Evolutionary conservation across 495 filamentous ascomycete species (phyloP), one percentile per base, ranked within the genome.

Genomic region (Poronia punctata): DNA sequence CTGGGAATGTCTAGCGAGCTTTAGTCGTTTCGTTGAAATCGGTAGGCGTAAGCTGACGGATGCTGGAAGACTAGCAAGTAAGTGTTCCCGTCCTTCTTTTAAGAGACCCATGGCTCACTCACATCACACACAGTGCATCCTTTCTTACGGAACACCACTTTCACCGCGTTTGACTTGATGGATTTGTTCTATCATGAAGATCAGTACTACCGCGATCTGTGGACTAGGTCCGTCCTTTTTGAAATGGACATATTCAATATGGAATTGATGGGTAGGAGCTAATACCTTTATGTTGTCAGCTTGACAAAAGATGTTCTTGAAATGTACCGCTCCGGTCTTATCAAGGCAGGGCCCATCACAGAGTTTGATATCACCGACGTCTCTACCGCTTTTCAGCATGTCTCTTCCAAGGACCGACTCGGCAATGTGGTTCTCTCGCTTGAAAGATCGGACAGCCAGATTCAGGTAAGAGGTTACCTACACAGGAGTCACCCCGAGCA

Each of bases 21-120:
- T 69, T 42, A 73, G 74, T 8, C 59, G 56, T 0, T 70, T 77
- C 40, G 54, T 79, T 16, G 76, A 80, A 28, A 59, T 76, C 15
- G 70, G 70, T 9, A 71, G 57, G 35, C 29, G 47, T 1, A 61
- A 66, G 26, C 46, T 63, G 4, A 22, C 34, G 1, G 50, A 48
- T 11, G 49, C 40, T 12, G 45, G 40, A 2, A 44, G 59, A 22
- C 25, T 62, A 8, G 42, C 59, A 28, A 64, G n/a, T n/a, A n/a
- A n/a, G n/a, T n/a, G n/a, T n/a, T n/a, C n/a, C n/a, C n/a, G n/a
- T n/a, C n/a, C n/a, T n/a, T n/a, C n/a, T n/a, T n/a, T n/a, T n/a
- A n/a, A n/a, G n/a, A n/a, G n/a, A n/a, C n/a, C n/a, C n/a, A n/a
- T n/a, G n/a, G n/a, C n/a, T n/a, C n/a, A n/a, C n/a, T n/a, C n/a